These are phyloP conservation scores for Xylaria sp. DNA, from an alignment of 2,329 filamentous ascomycete species.

Conservation along the genomic window DNA sequence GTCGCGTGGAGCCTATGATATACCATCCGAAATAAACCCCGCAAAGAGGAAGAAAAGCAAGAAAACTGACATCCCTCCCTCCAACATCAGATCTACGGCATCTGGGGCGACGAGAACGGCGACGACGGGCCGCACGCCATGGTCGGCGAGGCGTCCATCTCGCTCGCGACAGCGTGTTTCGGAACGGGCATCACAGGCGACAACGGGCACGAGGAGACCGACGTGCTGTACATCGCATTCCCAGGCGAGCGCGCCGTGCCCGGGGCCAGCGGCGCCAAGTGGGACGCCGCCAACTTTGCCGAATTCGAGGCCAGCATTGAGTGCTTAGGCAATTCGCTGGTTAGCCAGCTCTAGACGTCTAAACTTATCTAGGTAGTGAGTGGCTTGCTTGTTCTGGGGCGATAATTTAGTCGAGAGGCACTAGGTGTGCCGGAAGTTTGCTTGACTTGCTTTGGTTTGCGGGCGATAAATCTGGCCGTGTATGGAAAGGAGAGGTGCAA, in stretches of 20 bases:
- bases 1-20: neutral
- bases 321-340: conserved; percentile 61
- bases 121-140: conserved; percentile 59
- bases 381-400: too few relatives aligned
- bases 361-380: neutral
- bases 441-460: neutral
- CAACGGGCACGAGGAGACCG: conserved; percentile 64
- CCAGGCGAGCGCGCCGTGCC: conserved; percentile 66
- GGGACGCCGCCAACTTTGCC: conserved; percentile 60
- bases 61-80: neutral
- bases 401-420: too few relatives aligned
- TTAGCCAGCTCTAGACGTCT: conserved; percentile 45
- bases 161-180: conserved; percentile 68
- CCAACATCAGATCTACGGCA: conserved; percentile 59
- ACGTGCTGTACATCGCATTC: conserved; percentile 73
- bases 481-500: neutral
- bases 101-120: conserved; percentile 72
- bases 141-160: conserved; percentile 68
- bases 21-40: neutral
- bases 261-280: conserved; percentile 63
- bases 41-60: neutral
- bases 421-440: neutral
- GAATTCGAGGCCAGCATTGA: conserved; percentile 66
- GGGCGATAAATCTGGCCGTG: neutral
- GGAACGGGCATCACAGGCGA: conserved; percentile 64